phyloP scores from a whole-genome alignment of 805 yeast genomes.

The Spathaspora arborariae region DNA sequence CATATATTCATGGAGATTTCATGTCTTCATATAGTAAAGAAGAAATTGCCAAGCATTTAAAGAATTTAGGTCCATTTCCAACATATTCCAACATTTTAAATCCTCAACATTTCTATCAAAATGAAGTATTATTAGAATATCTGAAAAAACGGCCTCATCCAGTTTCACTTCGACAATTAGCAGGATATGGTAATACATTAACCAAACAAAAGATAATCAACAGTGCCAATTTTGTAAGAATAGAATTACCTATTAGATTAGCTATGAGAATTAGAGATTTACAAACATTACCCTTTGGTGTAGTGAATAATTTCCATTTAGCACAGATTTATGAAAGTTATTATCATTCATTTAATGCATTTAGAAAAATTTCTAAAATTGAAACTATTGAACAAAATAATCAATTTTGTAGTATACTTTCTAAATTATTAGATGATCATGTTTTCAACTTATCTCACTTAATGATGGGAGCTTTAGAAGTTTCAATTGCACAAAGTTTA shows the following conservation, averaged over 20 bases:
- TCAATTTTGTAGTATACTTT: conserved; percentile 61
- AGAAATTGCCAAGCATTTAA: conserved; percentile 24
- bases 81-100: conserved; percentile 38
- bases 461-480: conserved; percentile 90
- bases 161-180: conserved; percentile 83
- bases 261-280: conserved; percentile 76
- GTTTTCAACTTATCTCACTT: conserved; percentile 79
- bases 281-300: conserved; percentile 78
- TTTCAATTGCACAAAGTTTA: conserved; percentile 54
- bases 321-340: conserved; percentile 87
- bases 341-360: conserved; percentile 80
- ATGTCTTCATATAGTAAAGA: conserved; percentile 28
- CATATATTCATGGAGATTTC: conserved; percentile 33
- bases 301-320: conserved; percentile 80
- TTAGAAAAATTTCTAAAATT: conserved; percentile 69
- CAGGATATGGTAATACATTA: conserved; percentile 79
- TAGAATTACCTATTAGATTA: conserved; percentile 80
- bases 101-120: conserved; percentile 84
- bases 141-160: conserved; percentile 74
- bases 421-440: conserved; percentile 71
- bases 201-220: conserved; percentile 73
- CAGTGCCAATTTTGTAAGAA: conserved; percentile 84
- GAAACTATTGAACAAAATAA: conserved; percentile 71
- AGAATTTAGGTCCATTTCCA: conserved; percentile 39
- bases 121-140: conserved; percentile 62